Evolutionary conservation across 2,329 filamentous ascomycete species (phyloP).

Genomic region (Xylaria sp.): DNA sequence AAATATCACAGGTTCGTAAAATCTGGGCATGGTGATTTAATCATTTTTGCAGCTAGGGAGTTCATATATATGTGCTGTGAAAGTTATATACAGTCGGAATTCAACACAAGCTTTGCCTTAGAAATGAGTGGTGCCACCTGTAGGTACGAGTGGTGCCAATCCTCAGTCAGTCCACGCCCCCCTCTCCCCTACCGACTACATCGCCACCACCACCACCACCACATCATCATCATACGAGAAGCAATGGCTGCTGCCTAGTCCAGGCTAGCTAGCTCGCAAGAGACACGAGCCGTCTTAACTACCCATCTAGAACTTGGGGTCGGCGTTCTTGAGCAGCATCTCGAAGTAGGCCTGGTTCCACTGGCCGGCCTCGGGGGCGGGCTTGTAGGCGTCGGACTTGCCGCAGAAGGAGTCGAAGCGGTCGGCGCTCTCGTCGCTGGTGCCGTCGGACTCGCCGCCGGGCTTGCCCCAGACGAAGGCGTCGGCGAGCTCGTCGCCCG

Average conservation of each 20-base stretch:
- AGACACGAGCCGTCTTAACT: neutral
- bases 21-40: neutral
- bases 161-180: constrained; percentile 2
- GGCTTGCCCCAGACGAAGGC: constrained; percentile 68
- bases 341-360: constrained; percentile 70
- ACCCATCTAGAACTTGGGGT: constrained; percentile 48
- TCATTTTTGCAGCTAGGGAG: constrained; percentile 4
- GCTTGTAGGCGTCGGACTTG: constrained; percentile 57
- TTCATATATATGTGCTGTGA: constrained; percentile 27
- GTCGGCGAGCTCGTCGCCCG: constrained; percentile 56
- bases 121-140: constrained; percentile 15
- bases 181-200: constrained; percentile 8
- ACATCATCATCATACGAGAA: constrained; percentile 14
- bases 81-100: constrained; percentile 36
- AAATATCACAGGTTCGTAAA: neutral
- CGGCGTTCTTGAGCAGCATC: constrained; percentile 58
- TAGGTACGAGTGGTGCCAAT: constrained; percentile 13
- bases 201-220: constrained; percentile 9
- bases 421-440: constrained; percentile 43
- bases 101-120: constrained; percentile 17
- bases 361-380: constrained; percentile 70
- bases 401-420: constrained; percentile 61
- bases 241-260: neutral
- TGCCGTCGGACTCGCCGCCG: constrained; percentile 53
- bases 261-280: neutral